Evolutionary conservation across 192 early-diverging fungal genomes (phyloP).

Genomic region (Coemansia sp.): DNA sequence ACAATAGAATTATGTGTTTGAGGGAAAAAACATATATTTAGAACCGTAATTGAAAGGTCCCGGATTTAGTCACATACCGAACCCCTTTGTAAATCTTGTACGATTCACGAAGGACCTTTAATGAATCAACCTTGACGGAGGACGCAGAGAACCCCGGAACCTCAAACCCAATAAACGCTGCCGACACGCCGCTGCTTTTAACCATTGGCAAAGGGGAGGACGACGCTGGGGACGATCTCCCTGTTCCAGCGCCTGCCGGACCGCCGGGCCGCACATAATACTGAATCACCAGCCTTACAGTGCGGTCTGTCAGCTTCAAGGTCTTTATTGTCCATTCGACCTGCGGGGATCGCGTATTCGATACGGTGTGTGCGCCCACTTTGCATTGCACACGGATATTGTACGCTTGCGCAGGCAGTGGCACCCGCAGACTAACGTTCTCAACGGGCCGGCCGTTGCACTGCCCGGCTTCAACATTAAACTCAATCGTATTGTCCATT

Average conservation of each 20-base stretch:
- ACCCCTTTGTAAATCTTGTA: conserved; percentile 51
- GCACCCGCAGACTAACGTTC: conserved; percentile 32
- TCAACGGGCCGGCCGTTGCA: conserved; percentile 26
- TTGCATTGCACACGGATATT: conserved; percentile 47
- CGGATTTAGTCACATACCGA: conserved; percentile 36
- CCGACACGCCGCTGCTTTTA: conserved; percentile 5
- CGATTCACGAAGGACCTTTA: conserved; percentile 36
- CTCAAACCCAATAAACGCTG: conserved; percentile 42
- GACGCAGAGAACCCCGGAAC: conserved; percentile 40
- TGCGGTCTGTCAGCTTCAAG: conserved; percentile 14
- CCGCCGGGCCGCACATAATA: conserved; percentile 12
- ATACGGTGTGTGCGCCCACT: conserved; percentile 31
- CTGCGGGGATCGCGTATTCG: conserved; percentile 19
- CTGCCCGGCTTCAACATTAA: conserved; percentile 22
- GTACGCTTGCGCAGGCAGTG: conserved; percentile 34
- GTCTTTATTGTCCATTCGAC: conserved; percentile 38
- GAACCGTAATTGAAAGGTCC: conserved; percentile 40
- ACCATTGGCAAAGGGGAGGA: conserved; percentile 1
- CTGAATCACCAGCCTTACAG: conserved; percentile 20
- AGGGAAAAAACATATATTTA: neutral
- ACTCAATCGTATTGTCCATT: conserved; percentile 12
- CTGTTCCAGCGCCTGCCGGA: too few relatives aligned
- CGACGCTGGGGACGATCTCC: neutral
- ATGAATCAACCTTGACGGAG: conserved; percentile 41
- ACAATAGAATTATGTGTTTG: too few relatives aligned